phyloP scores from a whole-genome alignment of 2,329 filamentous ascomycete species.

The Xylariales sp. region DNA sequence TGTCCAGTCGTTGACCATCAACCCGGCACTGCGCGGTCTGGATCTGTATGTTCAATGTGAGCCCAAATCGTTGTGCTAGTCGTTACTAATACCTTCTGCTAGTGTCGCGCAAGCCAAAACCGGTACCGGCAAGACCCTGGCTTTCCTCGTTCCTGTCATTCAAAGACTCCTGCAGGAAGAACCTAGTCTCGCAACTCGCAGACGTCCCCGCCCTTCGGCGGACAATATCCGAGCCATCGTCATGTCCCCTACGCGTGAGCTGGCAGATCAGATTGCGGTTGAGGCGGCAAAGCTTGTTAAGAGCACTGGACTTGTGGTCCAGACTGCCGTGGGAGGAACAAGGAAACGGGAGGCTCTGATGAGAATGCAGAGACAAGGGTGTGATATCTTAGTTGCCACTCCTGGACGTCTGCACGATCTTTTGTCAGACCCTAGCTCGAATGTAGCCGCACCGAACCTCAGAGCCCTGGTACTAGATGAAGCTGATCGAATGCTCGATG shows the following conservation, averaged over 20 bases:
- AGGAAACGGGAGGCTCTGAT: constrained; percentile 66
- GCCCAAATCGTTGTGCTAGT: neutral
- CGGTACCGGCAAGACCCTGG: constrained; percentile 93
- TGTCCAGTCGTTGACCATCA: constrained; percentile 82
- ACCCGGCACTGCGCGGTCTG: constrained; percentile 69
- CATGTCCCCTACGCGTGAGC: constrained; percentile 74
- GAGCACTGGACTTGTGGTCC: constrained; percentile 62
- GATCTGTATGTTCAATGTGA: constrained; percentile 65
- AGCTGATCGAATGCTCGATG: constrained; percentile 97
- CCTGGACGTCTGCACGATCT: constrained; percentile 85
- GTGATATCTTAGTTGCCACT: constrained; percentile 85
- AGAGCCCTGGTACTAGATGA: constrained; percentile 94
- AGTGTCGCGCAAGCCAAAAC: constrained; percentile 93
- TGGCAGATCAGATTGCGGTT: constrained; percentile 74
- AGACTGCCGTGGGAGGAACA: constrained; percentile 88
- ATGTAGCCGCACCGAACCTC: constrained; percentile 72
- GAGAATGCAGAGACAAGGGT: constrained; percentile 68
- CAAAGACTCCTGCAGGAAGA: constrained; percentile 70
- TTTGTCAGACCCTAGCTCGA: constrained; percentile 58
- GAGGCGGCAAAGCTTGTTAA: constrained; percentile 68
- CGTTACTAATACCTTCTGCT: constrained; percentile 6
- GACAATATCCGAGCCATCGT: constrained; percentile 66
- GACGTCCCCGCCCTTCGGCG: constrained; percentile 31
- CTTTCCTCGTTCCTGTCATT: constrained; percentile 82
- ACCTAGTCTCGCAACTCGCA: constrained; percentile 51